Evolutionary conservation across 1,139 yeast species (phyloP), one percentile per base, ranked within the genome.

Genomic region (Candida buenavistaensis): DNA sequence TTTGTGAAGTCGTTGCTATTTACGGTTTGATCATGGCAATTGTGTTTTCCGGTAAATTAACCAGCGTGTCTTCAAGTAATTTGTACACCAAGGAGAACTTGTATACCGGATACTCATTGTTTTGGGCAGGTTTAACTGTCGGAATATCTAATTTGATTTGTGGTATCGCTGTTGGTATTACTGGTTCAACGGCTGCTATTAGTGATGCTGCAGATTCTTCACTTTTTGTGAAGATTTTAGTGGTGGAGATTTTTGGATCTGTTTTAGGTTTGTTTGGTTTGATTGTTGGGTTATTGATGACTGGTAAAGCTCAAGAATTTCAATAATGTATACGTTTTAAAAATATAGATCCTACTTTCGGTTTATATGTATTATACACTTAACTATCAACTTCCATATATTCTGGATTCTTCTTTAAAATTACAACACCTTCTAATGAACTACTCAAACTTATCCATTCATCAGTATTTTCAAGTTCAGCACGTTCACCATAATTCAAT

Each of bases 1-100:
- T 94, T 72, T 94, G 98, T 74, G 99, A 94, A 66, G 98, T 94
- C 49, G 99, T 94, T 41, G 99, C 98, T 45, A 94, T 94, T 59
- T 94, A 94, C 58, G 98, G 98, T 6, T 78, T 94, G 49, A 94
- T 94, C 59, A 92, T 92, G 88, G 94, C 98, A 33, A 94, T 94
- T 73, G 98, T 94, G 27, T 92, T 92, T 55, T 85, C 96, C 13
- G 79, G 97, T 16, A 92, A 92, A 59, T 72, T 92, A 51, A 77
- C 88, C n/a, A 66, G 68, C 40, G 92, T 85, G 22, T 80, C 88
- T 6, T 68, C 78, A 8, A 62, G 75, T 17, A 71, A 67, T 19
- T 64, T 90, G 39, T 81, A 68, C 54, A 78, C 96, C n/a, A 80
- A 81, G 53, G 87, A 84, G 44, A 92, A 94, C 63, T 66, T 90